These are phyloP conservation scores for Pontederia paniculata DNA, from an alignment of 176 grass and related monocot species.

Conservation along the genomic window DNA sequence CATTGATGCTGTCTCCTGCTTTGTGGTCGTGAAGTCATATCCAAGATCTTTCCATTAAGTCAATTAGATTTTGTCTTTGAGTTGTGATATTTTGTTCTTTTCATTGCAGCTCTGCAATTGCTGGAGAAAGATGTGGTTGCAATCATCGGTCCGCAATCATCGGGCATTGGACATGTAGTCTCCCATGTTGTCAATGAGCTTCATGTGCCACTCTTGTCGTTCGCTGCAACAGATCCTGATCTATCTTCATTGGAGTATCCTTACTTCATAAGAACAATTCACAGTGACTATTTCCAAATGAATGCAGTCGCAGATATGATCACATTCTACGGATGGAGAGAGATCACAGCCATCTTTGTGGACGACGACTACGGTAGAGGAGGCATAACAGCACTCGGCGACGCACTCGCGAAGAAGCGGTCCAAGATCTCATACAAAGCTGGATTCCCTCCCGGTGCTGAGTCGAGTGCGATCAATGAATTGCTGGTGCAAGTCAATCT, in stretches of 20 bases:
- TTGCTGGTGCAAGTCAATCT: constrained; percentile 29
- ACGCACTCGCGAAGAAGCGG: constrained; percentile 24
- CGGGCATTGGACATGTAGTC: not conserved
- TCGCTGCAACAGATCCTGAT: not conserved
- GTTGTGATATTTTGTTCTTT: no score
- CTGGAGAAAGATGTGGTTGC: constrained; percentile 3
- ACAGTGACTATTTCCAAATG: constrained; percentile 58
- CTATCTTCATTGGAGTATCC: constrained; percentile 45
- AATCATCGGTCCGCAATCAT: not conserved
- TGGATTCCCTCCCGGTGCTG: constrained; percentile 34
- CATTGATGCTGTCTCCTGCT: no score
- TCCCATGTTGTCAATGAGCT: not conserved
- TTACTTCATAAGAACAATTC: constrained; percentile 44
- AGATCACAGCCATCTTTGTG: constrained; percentile 51
- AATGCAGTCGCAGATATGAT: constrained; percentile 42
- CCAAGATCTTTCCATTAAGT: no score
- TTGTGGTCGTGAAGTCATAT: no score
- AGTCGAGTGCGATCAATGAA: constrained; percentile 20
- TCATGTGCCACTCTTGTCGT: not conserved
- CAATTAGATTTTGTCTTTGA: no score
- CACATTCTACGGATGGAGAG: constrained; percentile 41
- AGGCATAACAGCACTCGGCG: constrained; percentile 40
- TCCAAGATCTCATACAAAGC: constrained; percentile 45
- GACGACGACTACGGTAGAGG: constrained; percentile 65
- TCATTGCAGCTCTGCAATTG: not conserved